A percentile compares a stretch with the other conserved stretches of the same genome.
Evolutionary conservation across 148 eudicot species (phyloP).

Genomic region (Polygonum maritimum): DNA sequence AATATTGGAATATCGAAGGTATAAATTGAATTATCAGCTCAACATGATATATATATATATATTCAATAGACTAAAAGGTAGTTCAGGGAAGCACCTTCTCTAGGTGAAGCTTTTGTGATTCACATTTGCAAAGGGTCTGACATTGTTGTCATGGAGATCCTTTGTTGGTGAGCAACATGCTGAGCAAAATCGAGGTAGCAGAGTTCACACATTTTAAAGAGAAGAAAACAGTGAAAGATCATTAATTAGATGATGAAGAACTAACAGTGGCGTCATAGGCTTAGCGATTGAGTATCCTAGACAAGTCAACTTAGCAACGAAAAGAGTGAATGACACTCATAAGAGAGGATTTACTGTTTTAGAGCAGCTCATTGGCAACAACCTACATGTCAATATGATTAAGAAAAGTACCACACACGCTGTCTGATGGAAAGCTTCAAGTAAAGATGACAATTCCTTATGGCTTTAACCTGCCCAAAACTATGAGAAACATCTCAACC

Average conservation of each 20-base stretch:
- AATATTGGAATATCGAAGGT: not conserved
- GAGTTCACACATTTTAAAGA: not conserved
- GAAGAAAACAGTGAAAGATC: not conserved
- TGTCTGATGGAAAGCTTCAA: slow-evolving; percentile 88
- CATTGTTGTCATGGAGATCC: slow-evolving; percentile 67
- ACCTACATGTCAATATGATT: not conserved
- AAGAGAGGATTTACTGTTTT: slow-evolving; percentile 52
- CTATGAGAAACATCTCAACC: slow-evolving; percentile 2
- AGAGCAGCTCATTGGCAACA: not conserved
- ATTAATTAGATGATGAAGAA: slow-evolving; percentile 14
- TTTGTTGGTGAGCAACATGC: slow-evolving; percentile 61
- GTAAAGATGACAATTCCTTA: slow-evolving; percentile 71
- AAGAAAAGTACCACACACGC: slow-evolving; percentile 75
- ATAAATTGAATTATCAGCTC: not conserved
- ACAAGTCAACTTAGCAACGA: slow-evolving; percentile 88
- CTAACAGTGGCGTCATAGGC: slow-evolving; percentile 86
- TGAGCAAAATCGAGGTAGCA: slow-evolving; percentile 22
- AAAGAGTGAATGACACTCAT: slow-evolving; percentile 59
- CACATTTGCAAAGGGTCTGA: slow-evolving; percentile 69
- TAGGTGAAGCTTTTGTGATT: slow-evolving; percentile 39
- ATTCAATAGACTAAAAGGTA: not conserved
- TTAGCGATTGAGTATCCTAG: slow-evolving; percentile 59
- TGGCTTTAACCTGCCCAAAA: slow-evolving; percentile 56
- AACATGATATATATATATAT: not conserved
- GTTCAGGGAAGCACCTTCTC: slow-evolving; percentile 48